Evolutionary conservation across 2,329 filamentous ascomycete species (phyloP).

Genomic region (Botryosphaeria agaves): DNA sequence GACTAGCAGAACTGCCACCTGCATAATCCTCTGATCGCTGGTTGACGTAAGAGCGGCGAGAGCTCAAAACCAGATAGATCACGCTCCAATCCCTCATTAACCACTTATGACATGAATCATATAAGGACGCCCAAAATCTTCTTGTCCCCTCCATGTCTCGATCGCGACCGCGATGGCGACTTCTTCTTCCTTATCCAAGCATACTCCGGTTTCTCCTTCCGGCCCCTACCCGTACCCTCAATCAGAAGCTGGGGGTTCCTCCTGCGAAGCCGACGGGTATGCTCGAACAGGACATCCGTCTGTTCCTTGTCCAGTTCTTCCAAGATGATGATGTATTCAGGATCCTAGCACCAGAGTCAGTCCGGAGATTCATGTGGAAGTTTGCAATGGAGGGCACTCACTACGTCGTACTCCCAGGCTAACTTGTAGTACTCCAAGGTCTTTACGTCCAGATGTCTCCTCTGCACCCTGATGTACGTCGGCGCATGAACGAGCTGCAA

Average conservation of each 20-base stretch:
- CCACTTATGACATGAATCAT: too few species aligned
- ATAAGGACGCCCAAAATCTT: too few species aligned
- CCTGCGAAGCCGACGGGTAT: conserved; percentile 26
- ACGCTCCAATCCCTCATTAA: too few species aligned
- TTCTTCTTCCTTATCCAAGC: conserved; percentile 23
- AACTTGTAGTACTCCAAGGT: conserved; percentile 30
- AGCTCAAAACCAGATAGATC: too few species aligned
- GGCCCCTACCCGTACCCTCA: conserved; percentile 21
- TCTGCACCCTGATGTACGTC: conserved; percentile 29
- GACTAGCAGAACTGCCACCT: too few species aligned
- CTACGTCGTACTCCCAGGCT: conserved; percentile 28
- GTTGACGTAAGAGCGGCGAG: too few species aligned
- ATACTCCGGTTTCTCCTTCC: conserved; percentile 23
- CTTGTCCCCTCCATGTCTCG: too few species aligned
- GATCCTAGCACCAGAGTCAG: conserved; percentile 19
- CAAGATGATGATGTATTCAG: conserved; percentile 31
- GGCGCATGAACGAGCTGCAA: conserved; percentile 11
- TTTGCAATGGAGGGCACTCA: conserved; percentile 14
- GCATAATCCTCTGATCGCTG: too few species aligned
- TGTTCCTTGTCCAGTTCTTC: conserved; percentile 30
- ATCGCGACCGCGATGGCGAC: too few species aligned
- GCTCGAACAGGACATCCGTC: conserved; percentile 32
- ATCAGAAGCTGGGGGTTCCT: conserved; percentile 20
- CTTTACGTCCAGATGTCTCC: conserved; percentile 26
- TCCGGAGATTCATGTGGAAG: background rate